phyloP scores from a whole-genome alignment of 106 monocot genomes.

The Allium fistulosum region DNA sequence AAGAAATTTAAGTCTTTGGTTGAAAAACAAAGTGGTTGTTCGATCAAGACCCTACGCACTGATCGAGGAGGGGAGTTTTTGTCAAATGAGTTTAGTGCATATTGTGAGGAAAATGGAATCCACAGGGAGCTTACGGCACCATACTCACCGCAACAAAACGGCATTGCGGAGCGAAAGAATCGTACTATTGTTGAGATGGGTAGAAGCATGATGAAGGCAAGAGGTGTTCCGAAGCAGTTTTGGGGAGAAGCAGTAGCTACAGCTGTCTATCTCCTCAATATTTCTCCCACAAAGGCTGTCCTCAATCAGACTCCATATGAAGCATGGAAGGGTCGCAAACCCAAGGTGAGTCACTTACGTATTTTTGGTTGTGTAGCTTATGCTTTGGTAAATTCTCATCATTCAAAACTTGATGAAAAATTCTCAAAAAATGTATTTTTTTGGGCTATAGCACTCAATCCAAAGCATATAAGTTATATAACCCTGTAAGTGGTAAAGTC shows the following conservation, averaged over 20 bases:
- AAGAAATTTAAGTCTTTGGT: neutral
- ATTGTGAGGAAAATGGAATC: constrained; percentile 2
- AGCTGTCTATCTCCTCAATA: neutral
- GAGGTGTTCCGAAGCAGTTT: neutral
- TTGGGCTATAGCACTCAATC: constrained; percentile 1
- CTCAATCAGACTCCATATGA: neutral
- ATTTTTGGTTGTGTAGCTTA: neutral
- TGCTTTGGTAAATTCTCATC: neutral
- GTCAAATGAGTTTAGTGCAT: neutral
- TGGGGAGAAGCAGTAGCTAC: neutral
- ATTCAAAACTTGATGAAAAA: neutral
- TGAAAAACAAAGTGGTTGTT: neutral
- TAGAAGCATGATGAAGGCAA: neutral
- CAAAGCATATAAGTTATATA: constrained; percentile 1
- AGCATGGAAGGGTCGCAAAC: constrained; percentile 1
- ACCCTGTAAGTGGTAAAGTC: neutral
- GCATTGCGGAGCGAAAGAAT: neutral
- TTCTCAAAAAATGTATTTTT: neutral
- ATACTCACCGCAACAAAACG: constrained; percentile 4
- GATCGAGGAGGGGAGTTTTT: constrained; percentile 4
- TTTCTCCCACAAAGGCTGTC: neutral
- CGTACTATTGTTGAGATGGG: neutral
- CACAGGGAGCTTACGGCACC: neutral
- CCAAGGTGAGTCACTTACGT: neutral
- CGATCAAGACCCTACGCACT: neutral